Percentiles rank a stretch among this genome's conserved stretches.
phyloP scores from a whole-genome alignment of 1,284 basidiomycete genomes.

The Porodaedalea pini region DNA sequence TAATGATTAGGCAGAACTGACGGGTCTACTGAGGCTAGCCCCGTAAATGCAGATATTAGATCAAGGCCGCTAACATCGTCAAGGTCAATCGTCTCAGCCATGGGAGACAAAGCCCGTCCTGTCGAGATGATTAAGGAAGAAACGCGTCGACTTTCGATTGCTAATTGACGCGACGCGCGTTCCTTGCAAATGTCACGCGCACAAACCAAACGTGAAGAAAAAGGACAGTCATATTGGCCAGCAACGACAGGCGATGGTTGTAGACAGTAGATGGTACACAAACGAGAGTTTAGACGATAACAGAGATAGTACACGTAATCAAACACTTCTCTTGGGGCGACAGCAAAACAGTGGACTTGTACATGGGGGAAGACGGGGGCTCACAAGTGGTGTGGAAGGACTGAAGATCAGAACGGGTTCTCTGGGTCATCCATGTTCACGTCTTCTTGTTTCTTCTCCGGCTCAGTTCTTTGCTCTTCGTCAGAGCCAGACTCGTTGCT shows the following conservation, averaged over 20 bases:
- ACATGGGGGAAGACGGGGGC: not conserved
- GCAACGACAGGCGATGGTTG: conserved; percentile 8
- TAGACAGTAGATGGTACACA: conserved; percentile 23
- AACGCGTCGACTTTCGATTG: no score
- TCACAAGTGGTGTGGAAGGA: conserved; percentile 11
- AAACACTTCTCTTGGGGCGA: conserved; percentile 10
- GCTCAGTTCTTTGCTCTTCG: conserved; percentile 20
- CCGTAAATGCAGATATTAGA: not conserved
- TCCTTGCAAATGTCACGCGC: conserved; percentile 5
- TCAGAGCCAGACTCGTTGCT: conserved; percentile 34
- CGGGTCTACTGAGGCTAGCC: not conserved
- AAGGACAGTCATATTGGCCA: conserved; percentile 5
- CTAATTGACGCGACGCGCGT: conserved; percentile 4
- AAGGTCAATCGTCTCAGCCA: not conserved
- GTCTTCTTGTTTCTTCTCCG: conserved; percentile 22
- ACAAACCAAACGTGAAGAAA: not conserved
- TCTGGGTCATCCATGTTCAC: conserved; percentile 42
- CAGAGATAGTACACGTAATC: conserved; percentile 12
- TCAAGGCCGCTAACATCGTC: not conserved
- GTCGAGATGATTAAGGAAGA: no score
- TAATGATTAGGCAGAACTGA: conserved; percentile 24
- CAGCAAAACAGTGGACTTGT: not conserved
- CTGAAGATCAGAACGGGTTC: conserved; percentile 40
- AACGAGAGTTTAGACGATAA: conserved; percentile 2
- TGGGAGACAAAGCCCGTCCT: no score